A percentile compares a stretch with the other conserved stretches of the same genome.
Conservation (phyloP, 2,329 filamentous ascomycete species). For the Chaetomiaceae sp. region DNA sequence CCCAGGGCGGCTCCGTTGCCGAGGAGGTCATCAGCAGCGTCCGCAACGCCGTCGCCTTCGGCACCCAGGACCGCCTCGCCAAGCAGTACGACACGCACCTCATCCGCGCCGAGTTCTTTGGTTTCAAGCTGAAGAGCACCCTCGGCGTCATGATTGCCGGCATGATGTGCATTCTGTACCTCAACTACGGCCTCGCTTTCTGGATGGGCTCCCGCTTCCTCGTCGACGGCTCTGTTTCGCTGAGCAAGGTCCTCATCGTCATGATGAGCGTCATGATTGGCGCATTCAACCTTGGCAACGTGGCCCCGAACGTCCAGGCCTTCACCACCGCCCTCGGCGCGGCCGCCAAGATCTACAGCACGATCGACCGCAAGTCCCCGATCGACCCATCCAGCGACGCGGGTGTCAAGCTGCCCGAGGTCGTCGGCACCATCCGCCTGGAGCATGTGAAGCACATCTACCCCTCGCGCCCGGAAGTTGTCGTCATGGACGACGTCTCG, state of each 20-base stretch:
- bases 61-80: conserved; percentile 88
- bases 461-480: conserved; percentile 84
- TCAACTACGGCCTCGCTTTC: conserved; percentile 84
- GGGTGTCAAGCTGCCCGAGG: conserved; percentile 67
- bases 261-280: conserved; percentile 90
- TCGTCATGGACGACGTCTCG: conserved; percentile 79
- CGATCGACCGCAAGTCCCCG: conserved; percentile 83
- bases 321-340: conserved; percentile 81
- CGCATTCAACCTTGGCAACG: conserved; percentile 83
- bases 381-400: conserved; percentile 69
- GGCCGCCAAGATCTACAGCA: conserved; percentile 86
- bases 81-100: conserved; percentile 78
- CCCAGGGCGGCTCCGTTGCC: conserved; percentile 77
- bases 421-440: conserved; percentile 76
- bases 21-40: conserved; percentile 95
- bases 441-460: conserved; percentile 88
- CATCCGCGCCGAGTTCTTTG: conserved; percentile 66
- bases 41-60: conserved; percentile 87
- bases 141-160: conserved; percentile 75
- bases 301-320: conserved; percentile 79
- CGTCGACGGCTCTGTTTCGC: conserved; percentile 57
- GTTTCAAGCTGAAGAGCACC: conserved; percentile 68
- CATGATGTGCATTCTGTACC: conserved; percentile 79
- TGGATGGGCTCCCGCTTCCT: conserved; percentile 81
- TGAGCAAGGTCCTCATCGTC: conserved; percentile 75